Evolutionary conservation across 2,329 filamentous ascomycete genomes (phyloP).

Genomic region (Neophaeococcomyces mojaviensis): DNA sequence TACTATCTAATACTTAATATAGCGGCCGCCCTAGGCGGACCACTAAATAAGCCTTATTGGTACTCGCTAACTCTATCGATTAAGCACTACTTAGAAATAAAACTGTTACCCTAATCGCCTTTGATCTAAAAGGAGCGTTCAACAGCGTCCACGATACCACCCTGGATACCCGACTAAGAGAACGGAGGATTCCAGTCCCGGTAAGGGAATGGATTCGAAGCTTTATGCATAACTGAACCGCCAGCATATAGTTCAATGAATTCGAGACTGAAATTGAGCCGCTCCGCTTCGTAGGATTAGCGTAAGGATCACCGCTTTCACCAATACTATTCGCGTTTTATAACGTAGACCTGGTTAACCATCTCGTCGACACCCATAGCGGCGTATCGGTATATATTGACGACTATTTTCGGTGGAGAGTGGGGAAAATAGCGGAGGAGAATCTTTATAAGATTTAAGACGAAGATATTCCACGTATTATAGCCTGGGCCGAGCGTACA

Average conservation of each 20-base stretch:
- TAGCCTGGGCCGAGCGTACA: conserved; percentile 23
- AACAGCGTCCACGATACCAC: conserved; percentile 17
- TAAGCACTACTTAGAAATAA: conserved; percentile 13
- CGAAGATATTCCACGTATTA: conserved; percentile 25
- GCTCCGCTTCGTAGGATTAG: conserved; percentile 17
- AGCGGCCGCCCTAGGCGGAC: conserved; percentile 17
- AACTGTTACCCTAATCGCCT: conserved; percentile 15
- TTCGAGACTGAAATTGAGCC: not conserved
- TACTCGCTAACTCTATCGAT: conserved; percentile 19
- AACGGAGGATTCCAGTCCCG: not conserved
- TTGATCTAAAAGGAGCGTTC: conserved; percentile 17
- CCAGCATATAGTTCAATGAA: not conserved
- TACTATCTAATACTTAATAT: conserved; percentile 23
- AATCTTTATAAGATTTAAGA: not conserved
- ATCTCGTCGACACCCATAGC: conserved; percentile 24
- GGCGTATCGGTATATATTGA: conserved; percentile 21
- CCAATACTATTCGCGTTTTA: conserved; percentile 33
- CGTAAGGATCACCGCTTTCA: conserved; percentile 31
- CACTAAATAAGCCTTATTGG: conserved; percentile 22
- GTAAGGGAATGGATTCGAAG: not conserved
- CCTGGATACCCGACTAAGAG: conserved; percentile 6
- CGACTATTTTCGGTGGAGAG: conserved; percentile 10
- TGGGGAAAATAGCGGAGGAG: conserved; percentile 4
- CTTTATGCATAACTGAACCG: not conserved
- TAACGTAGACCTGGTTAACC: conserved; percentile 32